phyloP scores from a whole-genome alignment of 805 yeast species.

The Danielia oregonensis region DNA sequence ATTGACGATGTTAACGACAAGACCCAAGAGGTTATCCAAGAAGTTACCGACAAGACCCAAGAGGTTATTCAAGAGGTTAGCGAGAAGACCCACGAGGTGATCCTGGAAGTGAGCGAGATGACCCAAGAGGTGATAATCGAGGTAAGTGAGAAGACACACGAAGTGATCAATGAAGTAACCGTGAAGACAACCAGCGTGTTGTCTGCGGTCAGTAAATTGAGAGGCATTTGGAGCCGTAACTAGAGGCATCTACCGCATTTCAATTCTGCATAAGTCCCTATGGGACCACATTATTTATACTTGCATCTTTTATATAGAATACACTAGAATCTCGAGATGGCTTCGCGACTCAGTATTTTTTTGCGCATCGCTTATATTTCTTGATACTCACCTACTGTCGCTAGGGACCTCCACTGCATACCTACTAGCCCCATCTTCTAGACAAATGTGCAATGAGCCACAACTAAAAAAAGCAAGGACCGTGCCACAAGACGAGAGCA shows the following conservation, averaged over 20 bases:
- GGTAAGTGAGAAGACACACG: conserved; percentile 13
- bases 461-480: neutral
- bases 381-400: too few relatives aligned
- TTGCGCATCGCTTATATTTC: too few relatives aligned
- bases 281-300: neutral
- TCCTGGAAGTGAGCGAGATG: conserved; percentile 16
- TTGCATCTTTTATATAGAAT: neutral
- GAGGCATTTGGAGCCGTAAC: conserved; percentile 11
- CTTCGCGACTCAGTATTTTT: too few relatives aligned
- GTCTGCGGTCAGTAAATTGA: conserved; percentile 17
- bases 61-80: conserved; percentile 15
- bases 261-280: neutral
- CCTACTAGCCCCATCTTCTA: too few relatives aligned
- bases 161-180: conserved; percentile 17
- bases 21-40: conserved; percentile 19
- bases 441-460: conserved; percentile 2
- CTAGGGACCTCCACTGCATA: too few relatives aligned
- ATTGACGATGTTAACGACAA: conserved; percentile 22
- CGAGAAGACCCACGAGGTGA: conserved; percentile 14
- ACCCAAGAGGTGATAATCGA: conserved; percentile 16
- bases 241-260: too few relatives aligned
- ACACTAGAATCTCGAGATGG: too few relatives aligned
- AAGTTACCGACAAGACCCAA: conserved; percentile 20
- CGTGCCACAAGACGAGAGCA: neutral
- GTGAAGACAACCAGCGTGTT: conserved; percentile 14